Percentiles rank a stretch among this genome's conserved stretches.
phyloP scores from a whole-genome alignment of 768 basidiomycete species.

The Rhizopogon rudus region DNA sequence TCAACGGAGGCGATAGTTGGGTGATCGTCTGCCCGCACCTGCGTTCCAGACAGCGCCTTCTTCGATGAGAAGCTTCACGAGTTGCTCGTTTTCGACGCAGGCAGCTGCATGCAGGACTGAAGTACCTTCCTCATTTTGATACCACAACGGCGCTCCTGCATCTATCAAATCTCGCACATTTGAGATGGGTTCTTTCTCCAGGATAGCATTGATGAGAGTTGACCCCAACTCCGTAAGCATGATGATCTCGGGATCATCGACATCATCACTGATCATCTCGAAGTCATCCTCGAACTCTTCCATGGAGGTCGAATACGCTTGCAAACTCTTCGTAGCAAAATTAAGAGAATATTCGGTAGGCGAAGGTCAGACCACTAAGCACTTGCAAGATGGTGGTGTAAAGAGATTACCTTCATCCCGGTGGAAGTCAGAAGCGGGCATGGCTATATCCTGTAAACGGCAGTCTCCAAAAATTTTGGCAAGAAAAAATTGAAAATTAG shows the following conservation, averaged over 20 bases:
- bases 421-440: too few species aligned
- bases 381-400: neutral
- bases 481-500: too few species aligned
- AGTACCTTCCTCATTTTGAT: constrained; percentile 79
- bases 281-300: constrained; percentile 4
- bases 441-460: too few species aligned
- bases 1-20: neutral
- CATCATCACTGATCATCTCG: constrained; percentile 16
- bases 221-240: constrained; percentile 53
- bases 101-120: constrained; percentile 87
- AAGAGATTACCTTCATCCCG: too few species aligned
- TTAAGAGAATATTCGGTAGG: neutral
- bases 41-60: constrained; percentile 91
- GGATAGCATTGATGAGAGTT: constrained; percentile 52
- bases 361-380: neutral
- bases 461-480: too few species aligned
- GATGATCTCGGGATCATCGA: constrained; percentile 34
- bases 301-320: neutral
- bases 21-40: constrained; percentile 37
- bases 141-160: constrained; percentile 82
- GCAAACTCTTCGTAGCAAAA: neutral
- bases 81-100: constrained; percentile 58
- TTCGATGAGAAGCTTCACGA: constrained; percentile 66
- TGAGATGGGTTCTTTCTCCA: constrained; percentile 40
- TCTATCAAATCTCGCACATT: constrained; percentile 48